A percentile compares a stretch with the other conserved stretches of the same genome.
Evolutionary conservation across 2,329 filamentous ascomycete genomes (phyloP).

Genomic region (Rutstroemia sp.): DNA sequence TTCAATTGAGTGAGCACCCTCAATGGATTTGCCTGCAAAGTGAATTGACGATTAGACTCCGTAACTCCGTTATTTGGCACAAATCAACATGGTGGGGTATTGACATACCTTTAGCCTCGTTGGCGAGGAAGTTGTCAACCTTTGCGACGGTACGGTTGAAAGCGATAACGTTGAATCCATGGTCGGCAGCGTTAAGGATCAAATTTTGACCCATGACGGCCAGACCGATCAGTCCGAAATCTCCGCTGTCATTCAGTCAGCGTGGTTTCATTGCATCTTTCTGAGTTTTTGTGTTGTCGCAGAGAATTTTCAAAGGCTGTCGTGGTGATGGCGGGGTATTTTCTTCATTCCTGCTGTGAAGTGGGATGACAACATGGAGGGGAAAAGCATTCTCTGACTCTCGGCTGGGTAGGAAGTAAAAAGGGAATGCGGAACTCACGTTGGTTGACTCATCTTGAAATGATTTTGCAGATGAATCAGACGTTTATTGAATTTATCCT

Average conservation of each 20-base stretch:
- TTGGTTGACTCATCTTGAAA: conserved; percentile 34
- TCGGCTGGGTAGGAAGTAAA: background rate
- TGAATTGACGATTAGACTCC: conserved; percentile 8
- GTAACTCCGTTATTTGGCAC: background rate
- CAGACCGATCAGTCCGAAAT: conserved; percentile 88
- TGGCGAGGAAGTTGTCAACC: conserved; percentile 88
- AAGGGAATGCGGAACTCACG: conserved; percentile 45
- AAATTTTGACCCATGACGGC: conserved; percentile 88
- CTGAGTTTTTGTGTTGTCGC: background rate
- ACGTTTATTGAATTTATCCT: conserved; percentile 8
- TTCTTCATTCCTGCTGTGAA: background rate
- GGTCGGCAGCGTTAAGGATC: conserved; percentile 83
- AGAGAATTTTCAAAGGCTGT: no score
- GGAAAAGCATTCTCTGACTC: background rate
- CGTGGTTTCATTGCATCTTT: background rate
- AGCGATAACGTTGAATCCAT: conserved; percentile 93
- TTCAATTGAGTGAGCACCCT: conserved; percentile 87
- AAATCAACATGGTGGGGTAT: background rate
- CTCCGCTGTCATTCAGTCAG: conserved; percentile 37
- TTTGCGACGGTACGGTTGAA: conserved; percentile 99
- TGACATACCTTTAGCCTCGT: conserved; percentile 71
- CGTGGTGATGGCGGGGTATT: conserved; percentile 4
- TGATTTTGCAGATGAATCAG: conserved; percentile 8
- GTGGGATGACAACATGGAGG: background rate
- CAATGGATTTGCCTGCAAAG: conserved; percentile 71